phyloP scores from a whole-genome alignment of 2,329 filamentous ascomycete genomes.

The Curvularia eragrostidis region DNA sequence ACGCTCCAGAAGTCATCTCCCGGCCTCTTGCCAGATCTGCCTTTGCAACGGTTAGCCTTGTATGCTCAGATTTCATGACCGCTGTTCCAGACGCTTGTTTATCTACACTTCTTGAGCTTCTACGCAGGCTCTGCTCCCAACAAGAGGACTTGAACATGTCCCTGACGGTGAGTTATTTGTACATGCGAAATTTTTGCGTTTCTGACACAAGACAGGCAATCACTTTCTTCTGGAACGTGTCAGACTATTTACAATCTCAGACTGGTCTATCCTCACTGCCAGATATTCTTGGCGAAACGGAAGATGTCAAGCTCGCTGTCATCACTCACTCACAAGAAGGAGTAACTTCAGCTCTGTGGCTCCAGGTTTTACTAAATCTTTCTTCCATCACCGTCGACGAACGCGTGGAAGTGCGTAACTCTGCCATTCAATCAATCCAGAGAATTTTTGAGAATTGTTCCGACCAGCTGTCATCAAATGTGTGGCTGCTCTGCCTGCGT shows the following conservation, averaged over 20 bases:
- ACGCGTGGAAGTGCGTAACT: slow-evolving; percentile 78
- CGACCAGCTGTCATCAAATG: slow-evolving; percentile 75
- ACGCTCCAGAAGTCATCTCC: slow-evolving; percentile 59
- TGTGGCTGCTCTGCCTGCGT: slow-evolving; percentile 84
- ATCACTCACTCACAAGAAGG: slow-evolving; percentile 65
- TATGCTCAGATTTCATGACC: slow-evolving; percentile 91
- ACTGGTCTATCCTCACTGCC: slow-evolving; percentile 51
- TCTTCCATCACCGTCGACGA: slow-evolving; percentile 75
- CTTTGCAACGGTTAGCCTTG: slow-evolving; percentile 87
- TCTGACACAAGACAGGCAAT: slow-evolving; percentile 66
- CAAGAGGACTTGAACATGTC: slow-evolving; percentile 94
- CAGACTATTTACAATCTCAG: slow-evolving; percentile 75
- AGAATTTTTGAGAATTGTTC: slow-evolving; percentile 93
- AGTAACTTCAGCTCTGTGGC: slow-evolving; percentile 77
- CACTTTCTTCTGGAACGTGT: slow-evolving; percentile 95
- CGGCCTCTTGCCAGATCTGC: slow-evolving; percentile 81
- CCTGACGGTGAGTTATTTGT: slow-evolving; percentile 70
- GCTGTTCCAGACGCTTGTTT: slow-evolving; percentile 72
- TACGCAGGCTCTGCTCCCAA: slow-evolving; percentile 89
- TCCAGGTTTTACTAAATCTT: slow-evolving; percentile 74
- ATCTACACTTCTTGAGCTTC: slow-evolving; percentile 82
- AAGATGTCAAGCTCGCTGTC: slow-evolving; percentile 65
- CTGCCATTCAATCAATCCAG: slow-evolving; percentile 87
- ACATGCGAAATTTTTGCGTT: neutral
- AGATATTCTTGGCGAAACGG: slow-evolving; percentile 21